phyloP scores from a whole-genome alignment of 2,329 filamentous ascomycete genomes.

The Penicillium sp. region DNA sequence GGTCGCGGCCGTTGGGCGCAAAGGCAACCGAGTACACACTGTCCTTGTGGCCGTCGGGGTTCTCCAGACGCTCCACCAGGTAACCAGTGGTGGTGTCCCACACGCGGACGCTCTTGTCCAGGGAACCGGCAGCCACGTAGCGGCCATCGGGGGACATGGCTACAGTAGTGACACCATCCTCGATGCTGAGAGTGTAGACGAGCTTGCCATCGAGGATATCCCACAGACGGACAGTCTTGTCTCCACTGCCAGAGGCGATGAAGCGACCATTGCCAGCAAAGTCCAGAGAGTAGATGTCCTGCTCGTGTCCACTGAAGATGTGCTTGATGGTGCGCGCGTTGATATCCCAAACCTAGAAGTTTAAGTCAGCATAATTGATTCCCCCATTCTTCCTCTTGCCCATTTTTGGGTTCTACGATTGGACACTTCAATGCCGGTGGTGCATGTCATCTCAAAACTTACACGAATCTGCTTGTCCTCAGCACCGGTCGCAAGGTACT shows the following conservation, averaged over 20 bases:
- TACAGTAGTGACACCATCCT: slow-evolving; percentile 96
- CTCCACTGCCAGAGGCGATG: slow-evolving; percentile 93
- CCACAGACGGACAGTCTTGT: slow-evolving; percentile 93
- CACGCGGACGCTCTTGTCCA: slow-evolving; percentile 96
- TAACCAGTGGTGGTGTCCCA: slow-evolving; percentile 90
- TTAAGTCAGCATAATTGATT: slow-evolving; percentile 4
- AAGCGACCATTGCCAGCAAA: slow-evolving; percentile 91
- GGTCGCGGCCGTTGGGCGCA: slow-evolving; percentile 85
- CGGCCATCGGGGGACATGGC: slow-evolving; percentile 95
- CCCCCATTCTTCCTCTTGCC: background rate
- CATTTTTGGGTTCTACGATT: background rate
- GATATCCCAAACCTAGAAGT: slow-evolving; percentile 87
- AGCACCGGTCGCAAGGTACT: slow-evolving; percentile 90
- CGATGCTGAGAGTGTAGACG: slow-evolving; percentile 83
- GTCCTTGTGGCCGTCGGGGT: slow-evolving; percentile 91
- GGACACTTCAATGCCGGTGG: too few relatives aligned
- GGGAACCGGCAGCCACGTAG: slow-evolving; percentile 88
- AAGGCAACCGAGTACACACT: slow-evolving; percentile 97
- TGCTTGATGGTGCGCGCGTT: slow-evolving; percentile 78
- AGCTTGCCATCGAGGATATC: slow-evolving; percentile 84
- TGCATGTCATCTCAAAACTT: slow-evolving; percentile 40
- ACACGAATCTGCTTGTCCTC: slow-evolving; percentile 97
- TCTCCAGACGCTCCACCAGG: slow-evolving; percentile 88
- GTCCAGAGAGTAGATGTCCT: slow-evolving; percentile 96
- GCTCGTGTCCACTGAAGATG: slow-evolving; percentile 94